Conservation (phyloP, 805 yeast genomes). For the Lipomyces sp. region DNA sequence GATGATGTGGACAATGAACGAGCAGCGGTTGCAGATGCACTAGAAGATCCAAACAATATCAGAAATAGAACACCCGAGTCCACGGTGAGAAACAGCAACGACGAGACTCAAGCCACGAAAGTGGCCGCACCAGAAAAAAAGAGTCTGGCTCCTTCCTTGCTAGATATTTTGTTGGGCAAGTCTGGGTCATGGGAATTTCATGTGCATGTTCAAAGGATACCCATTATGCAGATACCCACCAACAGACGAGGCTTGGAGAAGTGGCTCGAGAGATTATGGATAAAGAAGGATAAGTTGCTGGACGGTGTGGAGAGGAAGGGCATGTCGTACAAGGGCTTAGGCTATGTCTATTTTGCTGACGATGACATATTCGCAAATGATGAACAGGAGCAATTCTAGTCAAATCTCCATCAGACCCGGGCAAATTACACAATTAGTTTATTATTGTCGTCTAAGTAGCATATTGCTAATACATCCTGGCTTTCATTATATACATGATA, state of each 20-base stretch:
- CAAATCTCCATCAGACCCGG: not conserved
- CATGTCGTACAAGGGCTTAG: constrained; percentile 45
- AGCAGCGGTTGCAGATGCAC: not conserved
- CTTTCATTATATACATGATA: not conserved
- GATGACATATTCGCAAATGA: constrained; percentile 17
- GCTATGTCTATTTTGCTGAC: constrained; percentile 46
- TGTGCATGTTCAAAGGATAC: constrained; percentile 27
- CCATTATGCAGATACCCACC: constrained; percentile 42
- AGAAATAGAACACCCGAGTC: not conserved
- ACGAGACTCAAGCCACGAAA: not conserved
- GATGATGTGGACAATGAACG: constrained; percentile 1
- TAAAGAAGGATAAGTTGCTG: constrained; percentile 55
- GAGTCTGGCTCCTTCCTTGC: constrained; percentile 14
- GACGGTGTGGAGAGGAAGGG: constrained; percentile 58
- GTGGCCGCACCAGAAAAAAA: not conserved
- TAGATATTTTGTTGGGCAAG: constrained; percentile 22
- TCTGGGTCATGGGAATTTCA: constrained; percentile 27
- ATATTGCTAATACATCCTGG: not conserved
- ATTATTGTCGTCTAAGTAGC: not conserved
- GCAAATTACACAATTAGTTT: not conserved
- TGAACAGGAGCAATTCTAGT: not conserved
- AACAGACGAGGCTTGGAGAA: constrained; percentile 46
- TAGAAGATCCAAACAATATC: not conserved
- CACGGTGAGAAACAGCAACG: not conserved
- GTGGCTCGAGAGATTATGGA: constrained; percentile 47